These are phyloP conservation scores for Xylaria sp. DNA, from an alignment of 2,329 filamentous ascomycete species.

Conservation along the genomic window DNA sequence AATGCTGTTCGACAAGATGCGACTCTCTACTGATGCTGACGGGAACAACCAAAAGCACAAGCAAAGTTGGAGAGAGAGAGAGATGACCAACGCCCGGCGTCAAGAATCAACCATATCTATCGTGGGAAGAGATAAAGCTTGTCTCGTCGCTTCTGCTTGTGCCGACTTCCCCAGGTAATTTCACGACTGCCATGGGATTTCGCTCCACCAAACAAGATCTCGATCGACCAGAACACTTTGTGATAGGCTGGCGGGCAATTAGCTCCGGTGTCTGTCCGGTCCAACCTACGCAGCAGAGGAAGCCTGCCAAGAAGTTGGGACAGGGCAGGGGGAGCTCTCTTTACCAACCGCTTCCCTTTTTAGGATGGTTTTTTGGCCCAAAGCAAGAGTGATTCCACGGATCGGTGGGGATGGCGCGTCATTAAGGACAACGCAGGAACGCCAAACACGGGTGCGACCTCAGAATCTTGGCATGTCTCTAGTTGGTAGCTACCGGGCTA, in stretches of 20 bases:
- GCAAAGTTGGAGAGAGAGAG: slow-evolving; percentile 10
- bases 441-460: slow-evolving; percentile 2
- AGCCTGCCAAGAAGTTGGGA: slow-evolving; percentile 19
- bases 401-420: slow-evolving; percentile 24
- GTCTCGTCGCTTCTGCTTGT: slow-evolving; percentile 15
- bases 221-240: slow-evolving; percentile 16
- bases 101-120: slow-evolving; percentile 15
- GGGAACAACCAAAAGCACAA: slow-evolving; percentile 33
- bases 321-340: not conserved
- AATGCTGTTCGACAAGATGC: slow-evolving; percentile 20
- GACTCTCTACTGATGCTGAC: slow-evolving; percentile 26
- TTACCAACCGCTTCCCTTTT: slow-evolving; percentile 26
- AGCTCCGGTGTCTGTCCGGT: slow-evolving; percentile 6
- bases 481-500: slow-evolving; percentile 5
- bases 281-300: slow-evolving; percentile 10
- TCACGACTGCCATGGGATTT: slow-evolving; percentile 14
- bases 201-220: slow-evolving; percentile 20
- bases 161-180: slow-evolving; percentile 20
- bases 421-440: slow-evolving; percentile 14
- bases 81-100: slow-evolving; percentile 5
- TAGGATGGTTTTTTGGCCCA: slow-evolving; percentile 4
- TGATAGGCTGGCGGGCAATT: slow-evolving; percentile 29
- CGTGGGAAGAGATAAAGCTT: slow-evolving; percentile 18
- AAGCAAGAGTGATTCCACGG: slow-evolving; percentile 20
- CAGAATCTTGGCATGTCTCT: slow-evolving; percentile 5